Evolutionary conservation across 352 stramenopile genomes (phyloP), one percentile per base, ranked within the genome.

Genomic region (Phytophthora hibernalis): DNA sequence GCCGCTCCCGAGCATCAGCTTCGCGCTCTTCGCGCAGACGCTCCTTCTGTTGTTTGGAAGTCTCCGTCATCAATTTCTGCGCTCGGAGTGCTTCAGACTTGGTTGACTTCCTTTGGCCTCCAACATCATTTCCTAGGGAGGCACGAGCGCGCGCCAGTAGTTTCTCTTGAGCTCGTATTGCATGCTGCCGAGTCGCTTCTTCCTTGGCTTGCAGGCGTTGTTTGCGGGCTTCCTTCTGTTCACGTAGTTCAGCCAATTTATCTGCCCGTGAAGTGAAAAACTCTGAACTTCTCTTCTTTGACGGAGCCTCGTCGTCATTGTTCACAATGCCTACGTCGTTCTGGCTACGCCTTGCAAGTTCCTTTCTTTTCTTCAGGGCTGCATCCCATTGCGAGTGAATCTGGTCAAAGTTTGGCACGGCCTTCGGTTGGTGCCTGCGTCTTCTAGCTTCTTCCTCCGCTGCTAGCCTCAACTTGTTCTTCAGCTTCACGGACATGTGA

Each of bases 381-480:
- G 74, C 68, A 20, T 87, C 76, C 83, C 81, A 92, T 35, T 87
- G 68, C 1, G 53, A 70, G 43, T 93, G 85, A 38, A 91, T 57
- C 3, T 71, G 65, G 9, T 83, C 70, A 63, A 93, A 93, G 60
- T 93, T 72, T 0, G 85, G 85, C 15, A 91, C 85, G 1, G 79
- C 65, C 58, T 88, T 87, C 7, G 78, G 68, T 18, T 74, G 77
- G 18, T 52, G 55, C 10, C 55, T 60, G 13, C 54, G 72, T n/a
- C 53, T 31, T 15, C 56, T 43, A 7, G 68, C 78, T 47, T 79
- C 68, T 40, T 85, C 72, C 5, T 84, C 74, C 3, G 78, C 68
- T 48, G 74, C 65, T 37, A 72, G 72, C n/a, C 61, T 55, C 24
- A 89, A 64, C 44, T 83, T 77, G 35, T 83, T 75, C 37, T 83